phyloP scores from a whole-genome alignment of 2,329 filamentous ascomycete genomes.

The Nemania serpens region DNA sequence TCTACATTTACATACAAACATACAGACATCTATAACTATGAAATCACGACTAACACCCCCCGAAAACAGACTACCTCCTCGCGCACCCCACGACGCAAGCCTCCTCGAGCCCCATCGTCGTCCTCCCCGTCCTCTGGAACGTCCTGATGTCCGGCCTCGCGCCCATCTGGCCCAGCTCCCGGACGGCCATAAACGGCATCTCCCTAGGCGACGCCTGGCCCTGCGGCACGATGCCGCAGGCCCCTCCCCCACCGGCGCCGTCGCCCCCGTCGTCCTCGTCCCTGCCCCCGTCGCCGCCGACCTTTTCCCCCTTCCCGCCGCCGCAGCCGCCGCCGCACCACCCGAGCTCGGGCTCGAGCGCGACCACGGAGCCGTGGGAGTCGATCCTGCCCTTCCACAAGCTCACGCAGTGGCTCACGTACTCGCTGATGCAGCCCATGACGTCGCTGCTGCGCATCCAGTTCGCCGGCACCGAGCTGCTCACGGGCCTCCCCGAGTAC shows the following conservation, averaged over 20 bases:
- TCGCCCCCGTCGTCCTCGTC: constrained; percentile 52
- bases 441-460: constrained; percentile 77
- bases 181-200: constrained; percentile 84
- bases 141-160: constrained; percentile 85
- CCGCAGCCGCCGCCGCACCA: background rate
- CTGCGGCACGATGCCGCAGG: constrained; percentile 78
- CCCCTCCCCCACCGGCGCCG: constrained; percentile 49
- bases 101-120: constrained; percentile 84
- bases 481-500: constrained; percentile 90
- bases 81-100: constrained; percentile 88
- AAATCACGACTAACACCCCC: constrained; percentile 24
- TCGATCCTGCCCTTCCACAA: constrained; percentile 91
- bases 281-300: constrained; percentile 54
- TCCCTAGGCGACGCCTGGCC: constrained; percentile 95
- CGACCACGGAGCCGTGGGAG: constrained; percentile 60
- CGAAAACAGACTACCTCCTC: constrained; percentile 77
- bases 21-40: background rate
- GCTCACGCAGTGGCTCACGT: constrained; percentile 91
- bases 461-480: constrained; percentile 78
- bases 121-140: constrained; percentile 86
- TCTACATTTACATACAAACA: background rate
- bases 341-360: constrained; percentile 21
- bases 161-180: constrained; percentile 85
- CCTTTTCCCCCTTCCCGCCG: constrained; percentile 54
- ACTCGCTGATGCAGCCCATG: constrained; percentile 93